Evolutionary conservation across 2,329 filamentous ascomycete species (phyloP).

Genomic region (Fusarium kyushuense): DNA sequence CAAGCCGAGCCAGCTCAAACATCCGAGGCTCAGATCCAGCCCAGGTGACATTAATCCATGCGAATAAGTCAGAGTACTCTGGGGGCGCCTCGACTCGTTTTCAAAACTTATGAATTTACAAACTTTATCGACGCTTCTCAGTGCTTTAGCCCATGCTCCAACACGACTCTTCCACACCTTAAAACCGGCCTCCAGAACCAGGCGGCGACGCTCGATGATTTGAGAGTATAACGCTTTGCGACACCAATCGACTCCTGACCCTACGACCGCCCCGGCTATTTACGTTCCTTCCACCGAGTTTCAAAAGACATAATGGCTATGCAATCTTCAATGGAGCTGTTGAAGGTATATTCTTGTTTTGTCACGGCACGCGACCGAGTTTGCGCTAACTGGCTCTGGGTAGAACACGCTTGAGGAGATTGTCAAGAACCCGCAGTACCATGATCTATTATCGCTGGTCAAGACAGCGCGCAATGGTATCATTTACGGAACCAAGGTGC

Average conservation of each 20-base stretch:
- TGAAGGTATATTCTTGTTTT: conserved; percentile 45
- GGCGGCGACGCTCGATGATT: conserved; percentile 33
- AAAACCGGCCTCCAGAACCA: conserved; percentile 12
- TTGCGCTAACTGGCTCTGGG: conserved; percentile 26
- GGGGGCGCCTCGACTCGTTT: conserved; percentile 9
- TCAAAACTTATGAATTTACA: conserved; percentile 24
- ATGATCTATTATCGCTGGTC: conserved; percentile 84
- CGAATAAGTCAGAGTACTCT: conserved; percentile 2
- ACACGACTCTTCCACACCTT: conserved; percentile 19
- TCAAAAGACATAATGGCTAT: conserved; percentile 45
- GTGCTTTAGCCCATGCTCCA: conserved; percentile 13
- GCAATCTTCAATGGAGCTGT: conserved; percentile 45
- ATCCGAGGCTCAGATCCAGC: conserved; percentile 40
- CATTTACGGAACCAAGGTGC: conserved; percentile 96
- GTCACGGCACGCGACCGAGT: neutral
- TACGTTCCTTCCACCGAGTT: conserved; percentile 40
- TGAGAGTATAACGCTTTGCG: conserved; percentile 14
- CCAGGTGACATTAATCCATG: conserved; percentile 37
- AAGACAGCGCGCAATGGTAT: conserved; percentile 97
- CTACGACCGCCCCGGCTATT: conserved; percentile 19
- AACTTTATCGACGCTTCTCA: conserved; percentile 26
- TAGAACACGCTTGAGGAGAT: conserved; percentile 80
- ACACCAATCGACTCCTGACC: conserved; percentile 17
- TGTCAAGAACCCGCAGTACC: conserved; percentile 84
- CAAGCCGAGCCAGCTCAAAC: conserved; percentile 40